Evolutionary conservation across 805 yeast genomes (phyloP).

Genomic region (Metschnikowia orientalis): DNA sequence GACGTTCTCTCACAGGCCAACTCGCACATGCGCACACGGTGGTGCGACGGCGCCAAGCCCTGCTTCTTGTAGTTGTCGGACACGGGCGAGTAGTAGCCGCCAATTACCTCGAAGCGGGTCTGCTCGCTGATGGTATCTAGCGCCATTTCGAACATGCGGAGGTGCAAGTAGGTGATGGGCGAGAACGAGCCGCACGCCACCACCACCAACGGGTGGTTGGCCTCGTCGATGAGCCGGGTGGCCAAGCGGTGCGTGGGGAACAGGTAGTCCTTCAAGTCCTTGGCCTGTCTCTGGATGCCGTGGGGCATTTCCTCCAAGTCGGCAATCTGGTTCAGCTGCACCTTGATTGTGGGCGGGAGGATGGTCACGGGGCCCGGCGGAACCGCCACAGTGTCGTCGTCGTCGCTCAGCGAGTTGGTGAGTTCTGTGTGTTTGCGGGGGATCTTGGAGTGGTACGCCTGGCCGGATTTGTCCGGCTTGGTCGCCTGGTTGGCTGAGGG

Average conservation of each 20-base stretch:
- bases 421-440: conserved; percentile 58
- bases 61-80: conserved; percentile 88
- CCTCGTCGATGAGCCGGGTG: conserved; percentile 60
- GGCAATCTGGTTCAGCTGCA: conserved; percentile 66
- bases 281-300: conserved; percentile 87
- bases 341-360: conserved; percentile 42
- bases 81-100: conserved; percentile 95
- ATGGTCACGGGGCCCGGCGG: conserved; percentile 15
- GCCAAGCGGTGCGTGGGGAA: conserved; percentile 89
- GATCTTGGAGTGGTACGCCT: conserved; percentile 36
- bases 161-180: conserved; percentile 90
- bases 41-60: conserved; percentile 83
- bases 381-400: conserved; percentile 10
- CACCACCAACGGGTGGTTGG: conserved; percentile 83
- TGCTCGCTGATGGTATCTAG: conserved; percentile 87
- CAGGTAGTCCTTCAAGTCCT: conserved; percentile 56
- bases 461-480: conserved; percentile 11
- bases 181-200: conserved; percentile 98
- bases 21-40: conserved; percentile 97
- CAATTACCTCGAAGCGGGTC: conserved; percentile 91
- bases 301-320: conserved; percentile 96
- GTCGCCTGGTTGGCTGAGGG: conserved; percentile 24
- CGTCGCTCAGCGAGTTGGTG: conserved; percentile 43
- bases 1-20: conserved; percentile 95
- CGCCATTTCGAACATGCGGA: conserved; percentile 99